Evolutionary conservation across 116 monocot genomes (phyloP), one percentile per base, ranked within the genome.

Genomic region (Papilionanthe hybrid): DNA sequence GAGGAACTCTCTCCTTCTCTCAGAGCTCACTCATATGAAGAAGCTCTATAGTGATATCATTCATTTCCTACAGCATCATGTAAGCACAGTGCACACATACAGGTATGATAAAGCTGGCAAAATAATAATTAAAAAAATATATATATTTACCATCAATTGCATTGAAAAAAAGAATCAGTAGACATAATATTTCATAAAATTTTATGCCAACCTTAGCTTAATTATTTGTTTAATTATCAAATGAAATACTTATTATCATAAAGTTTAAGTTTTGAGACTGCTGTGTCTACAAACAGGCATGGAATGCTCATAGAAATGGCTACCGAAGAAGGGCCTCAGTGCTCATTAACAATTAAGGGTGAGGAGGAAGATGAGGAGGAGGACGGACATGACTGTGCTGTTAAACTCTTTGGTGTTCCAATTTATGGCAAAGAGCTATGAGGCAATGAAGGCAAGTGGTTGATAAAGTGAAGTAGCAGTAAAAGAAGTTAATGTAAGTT

Each of bases 1-100:
- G 72, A 85, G 82, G 78, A 96, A 96, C 86, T 82, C 91, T 28
- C 60, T 90, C 60, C 86, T 96, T 15, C 9, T 90, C 1, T 93
- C 96, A 8, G 96, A 96, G 78, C 90, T 96, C 72, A 80, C 87
- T 32, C 96, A 92, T 81, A 92, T 93, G 92, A 90, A 89, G 92
- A 92, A 96, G 79, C 90, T 96, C 32, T 96, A 96, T 87, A 88
- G 78, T 75, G 93, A 96, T 79, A 93, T 96, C 72, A 90, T 96
- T 58, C 89, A 86, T 85, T 96, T 92, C 79, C 76, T 96, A 42
- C 93, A 93, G 71, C 80, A 93, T 81, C 96, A 93, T 72, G 93
- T 93, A 20, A 84, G 47, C 76, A 81, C 89, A 2, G 80, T 84
- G 15, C 41, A 18, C 53, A 53, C 18, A 18, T 53, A 53, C 53